Percentiles rank a stretch among this genome's conserved stretches.
Conservation (phyloP, 305 asterid species). For the Ruellia speciosa region DNA sequence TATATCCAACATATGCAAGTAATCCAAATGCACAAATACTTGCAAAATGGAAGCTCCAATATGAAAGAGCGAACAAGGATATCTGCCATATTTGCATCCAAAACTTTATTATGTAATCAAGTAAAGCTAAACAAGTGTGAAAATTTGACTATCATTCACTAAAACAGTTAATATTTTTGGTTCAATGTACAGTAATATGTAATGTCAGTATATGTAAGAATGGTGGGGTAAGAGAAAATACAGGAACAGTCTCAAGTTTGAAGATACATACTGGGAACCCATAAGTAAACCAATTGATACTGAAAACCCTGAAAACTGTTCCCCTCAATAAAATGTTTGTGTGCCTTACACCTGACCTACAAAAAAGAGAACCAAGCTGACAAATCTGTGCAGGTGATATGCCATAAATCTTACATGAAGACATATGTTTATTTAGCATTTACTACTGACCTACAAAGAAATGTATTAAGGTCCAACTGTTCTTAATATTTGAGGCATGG, state of each 20-base stretch:
- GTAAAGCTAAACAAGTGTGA: not conserved
- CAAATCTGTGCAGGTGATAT: slow-evolving; percentile 10
- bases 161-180: not conserved
- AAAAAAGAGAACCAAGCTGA: slow-evolving; percentile 20
- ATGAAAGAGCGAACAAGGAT: slow-evolving; percentile 82
- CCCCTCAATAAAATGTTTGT: slow-evolving; percentile 84
- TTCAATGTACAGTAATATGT: slow-evolving; percentile 12
- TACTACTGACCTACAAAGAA: not conserved
- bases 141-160: not conserved
- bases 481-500: too few species aligned
- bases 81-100: slow-evolving; percentile 55
- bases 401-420: not conserved
- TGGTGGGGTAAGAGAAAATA: not conserved
- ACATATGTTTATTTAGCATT: not conserved
- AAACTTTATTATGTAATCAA: slow-evolving; percentile 21
- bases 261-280: slow-evolving; percentile 82
- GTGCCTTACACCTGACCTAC: slow-evolving; percentile 96
- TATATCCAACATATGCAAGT: slow-evolving; percentile 90
- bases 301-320: slow-evolving; percentile 75
- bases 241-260: not conserved
- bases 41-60: slow-evolving; percentile 99
- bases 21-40: slow-evolving; percentile 96
- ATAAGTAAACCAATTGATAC: slow-evolving; percentile 97
- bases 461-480: not conserved
- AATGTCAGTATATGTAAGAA: too few species aligned